Evolutionary conservation across 495 filamentous ascomycete species (phyloP).

Genomic region (Neurospora sp.): DNA sequence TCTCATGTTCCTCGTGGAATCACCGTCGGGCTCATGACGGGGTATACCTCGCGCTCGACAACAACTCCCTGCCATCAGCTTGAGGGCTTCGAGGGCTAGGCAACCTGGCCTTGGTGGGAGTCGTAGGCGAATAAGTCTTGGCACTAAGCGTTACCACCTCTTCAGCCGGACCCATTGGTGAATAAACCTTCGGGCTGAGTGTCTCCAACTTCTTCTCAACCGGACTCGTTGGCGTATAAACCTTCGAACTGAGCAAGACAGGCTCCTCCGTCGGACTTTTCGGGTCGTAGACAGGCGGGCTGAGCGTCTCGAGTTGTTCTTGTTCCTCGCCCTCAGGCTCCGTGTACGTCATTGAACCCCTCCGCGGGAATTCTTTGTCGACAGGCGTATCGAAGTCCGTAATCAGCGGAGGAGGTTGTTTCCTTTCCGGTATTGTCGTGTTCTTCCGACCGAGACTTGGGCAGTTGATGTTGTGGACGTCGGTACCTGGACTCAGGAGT

Average conservation of each 20-base stretch:
- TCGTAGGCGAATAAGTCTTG: slow-evolving; percentile 30
- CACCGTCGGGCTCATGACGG: background rate
- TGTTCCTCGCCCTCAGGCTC: slow-evolving; percentile 1
- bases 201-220: background rate
- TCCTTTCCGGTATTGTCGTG: slow-evolving; percentile 8
- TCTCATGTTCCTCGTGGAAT: background rate
- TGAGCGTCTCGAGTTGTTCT: slow-evolving; percentile 20
- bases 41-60: background rate
- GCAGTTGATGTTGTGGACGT: slow-evolving; percentile 26
- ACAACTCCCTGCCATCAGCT: background rate
- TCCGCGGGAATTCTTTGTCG: background rate
- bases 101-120: slow-evolving; percentile 30
- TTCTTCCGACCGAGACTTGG: slow-evolving; percentile 12
- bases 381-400: slow-evolving; percentile 2
- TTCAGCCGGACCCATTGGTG: background rate
- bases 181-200: background rate
- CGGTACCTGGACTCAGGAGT: slow-evolving; percentile 9
- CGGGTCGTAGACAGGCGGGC: slow-evolving; percentile 31
- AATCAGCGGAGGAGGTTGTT: slow-evolving; percentile 18
- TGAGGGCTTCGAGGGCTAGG: slow-evolving; percentile 22
- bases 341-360: background rate
- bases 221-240: background rate
- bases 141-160: slow-evolving; percentile 25
- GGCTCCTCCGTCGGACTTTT: slow-evolving; percentile 15
- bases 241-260: background rate